A percentile compares a stretch with the other conserved stretches of the same genome.
Conservation (phyloP, 257 asterid species). For the Asclepias syriaca region DNA sequence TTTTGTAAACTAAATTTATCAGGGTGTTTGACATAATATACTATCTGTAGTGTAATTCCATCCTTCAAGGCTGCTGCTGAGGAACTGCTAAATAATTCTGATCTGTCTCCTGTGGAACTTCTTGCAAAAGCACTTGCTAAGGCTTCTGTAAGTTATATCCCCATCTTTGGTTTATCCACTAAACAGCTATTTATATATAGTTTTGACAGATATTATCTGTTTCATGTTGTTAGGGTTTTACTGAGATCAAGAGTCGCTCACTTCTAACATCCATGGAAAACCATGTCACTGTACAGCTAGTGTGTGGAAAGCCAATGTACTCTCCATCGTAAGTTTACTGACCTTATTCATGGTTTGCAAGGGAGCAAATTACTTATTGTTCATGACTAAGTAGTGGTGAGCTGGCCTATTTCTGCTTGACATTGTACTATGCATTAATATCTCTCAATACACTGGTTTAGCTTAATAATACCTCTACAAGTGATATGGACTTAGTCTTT, state of each 20-base stretch:
- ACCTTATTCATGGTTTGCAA: not conserved
- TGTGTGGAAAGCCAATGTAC: constrained; percentile 68
- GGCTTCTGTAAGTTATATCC: constrained; percentile 66
- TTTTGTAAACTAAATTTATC: not conserved
- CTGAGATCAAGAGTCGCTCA: constrained; percentile 85
- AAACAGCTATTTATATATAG: not conserved
- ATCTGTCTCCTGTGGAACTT: constrained; percentile 64
- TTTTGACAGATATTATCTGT: constrained; percentile 13
- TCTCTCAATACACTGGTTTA: not conserved
- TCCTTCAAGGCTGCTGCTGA: constrained; percentile 89
- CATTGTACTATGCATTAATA: not conserved
- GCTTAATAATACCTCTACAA: not conserved
- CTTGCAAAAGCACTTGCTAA: constrained; percentile 96
- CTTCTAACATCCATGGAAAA: constrained; percentile 85
- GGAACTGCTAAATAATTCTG: constrained; percentile 58
- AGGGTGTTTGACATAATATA: not conserved
- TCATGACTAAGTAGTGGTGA: not conserved
- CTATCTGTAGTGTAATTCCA: constrained; percentile 68
- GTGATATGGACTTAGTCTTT: not conserved
- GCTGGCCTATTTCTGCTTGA: not conserved
- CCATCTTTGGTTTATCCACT: not conserved
- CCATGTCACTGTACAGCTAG: constrained; percentile 67
- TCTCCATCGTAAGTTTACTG: constrained; percentile 61
- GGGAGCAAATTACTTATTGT: not conserved
- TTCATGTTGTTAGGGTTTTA: constrained; percentile 59